These are phyloP conservation scores for Hondaea fermentalgiana DNA, from an alignment of 108 stramenopile genomes.

Conservation along the genomic window DNA sequence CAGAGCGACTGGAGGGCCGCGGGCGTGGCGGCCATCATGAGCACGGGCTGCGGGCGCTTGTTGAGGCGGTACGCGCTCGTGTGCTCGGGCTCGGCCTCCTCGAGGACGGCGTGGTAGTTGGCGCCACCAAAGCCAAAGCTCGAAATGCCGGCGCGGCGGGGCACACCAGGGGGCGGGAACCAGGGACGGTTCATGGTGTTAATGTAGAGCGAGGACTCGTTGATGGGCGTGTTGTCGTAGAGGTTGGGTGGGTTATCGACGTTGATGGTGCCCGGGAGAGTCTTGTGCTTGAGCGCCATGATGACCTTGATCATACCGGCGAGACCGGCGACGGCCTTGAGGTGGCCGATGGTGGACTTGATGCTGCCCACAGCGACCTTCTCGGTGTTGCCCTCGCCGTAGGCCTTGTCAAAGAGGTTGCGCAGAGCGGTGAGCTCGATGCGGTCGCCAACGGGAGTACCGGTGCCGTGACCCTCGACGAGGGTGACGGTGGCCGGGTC, in stretches of 20 bases:
- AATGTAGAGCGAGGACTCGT: not conserved
- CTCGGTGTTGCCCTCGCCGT: not conserved
- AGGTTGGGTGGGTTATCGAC: not conserved
- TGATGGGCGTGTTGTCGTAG: not conserved
- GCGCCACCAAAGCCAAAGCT: not conserved
- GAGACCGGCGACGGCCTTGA: not conserved
- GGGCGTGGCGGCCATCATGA: not conserved
- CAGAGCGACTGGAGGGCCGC: not conserved
- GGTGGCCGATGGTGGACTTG: not conserved
- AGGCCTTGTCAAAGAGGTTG: not conserved
- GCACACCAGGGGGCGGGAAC: not conserved
- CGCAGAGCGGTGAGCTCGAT: slow-evolving; percentile 17
- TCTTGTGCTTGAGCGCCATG: not conserved
- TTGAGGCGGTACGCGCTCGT: not conserved
- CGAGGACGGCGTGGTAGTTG: not conserved
- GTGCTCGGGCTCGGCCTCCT: not conserved
- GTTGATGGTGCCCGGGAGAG: not conserved
- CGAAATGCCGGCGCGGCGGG: not conserved
- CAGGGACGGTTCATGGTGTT: not conserved
- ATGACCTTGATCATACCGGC: not conserved
- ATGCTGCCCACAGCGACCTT: not conserved
- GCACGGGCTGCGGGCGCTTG: not conserved
- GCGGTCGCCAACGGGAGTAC: slow-evolving; percentile 18
- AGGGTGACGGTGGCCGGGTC: not conserved
- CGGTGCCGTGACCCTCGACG: slow-evolving; percentile 25